Evolutionary conservation across 768 basidiomycete genomes (phyloP).

Genomic region (Fibroporia radiculosa): DNA sequence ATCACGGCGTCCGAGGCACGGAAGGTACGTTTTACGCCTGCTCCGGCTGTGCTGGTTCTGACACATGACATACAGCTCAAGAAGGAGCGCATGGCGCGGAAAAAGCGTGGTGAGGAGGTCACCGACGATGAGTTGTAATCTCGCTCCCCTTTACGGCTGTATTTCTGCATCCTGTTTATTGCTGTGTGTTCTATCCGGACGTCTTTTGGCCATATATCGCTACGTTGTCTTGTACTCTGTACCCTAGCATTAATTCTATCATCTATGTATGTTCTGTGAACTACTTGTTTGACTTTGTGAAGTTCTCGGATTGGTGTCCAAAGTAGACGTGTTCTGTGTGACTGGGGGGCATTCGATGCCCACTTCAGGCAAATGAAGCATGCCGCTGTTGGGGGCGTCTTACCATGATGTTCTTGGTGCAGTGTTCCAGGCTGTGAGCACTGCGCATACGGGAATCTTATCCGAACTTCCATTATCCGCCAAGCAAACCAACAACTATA

Average conservation of each 20-base stretch:
- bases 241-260: conserved; percentile 17
- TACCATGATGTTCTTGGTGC: too few relatives aligned
- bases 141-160: conserved; percentile 6
- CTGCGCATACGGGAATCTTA: too few relatives aligned
- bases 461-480: too few relatives aligned
- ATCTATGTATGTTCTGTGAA: conserved; percentile 9
- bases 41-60: neutral
- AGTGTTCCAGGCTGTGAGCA: too few relatives aligned
- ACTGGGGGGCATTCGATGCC: too few relatives aligned
- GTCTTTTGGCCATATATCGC: conserved; percentile 14
- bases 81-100: conserved; percentile 93
- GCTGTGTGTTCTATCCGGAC: conserved; percentile 18
- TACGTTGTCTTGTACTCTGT: conserved; percentile 16
- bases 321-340: too few relatives aligned
- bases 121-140: conserved; percentile 50
- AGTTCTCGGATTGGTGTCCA: too few relatives aligned
- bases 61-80: conserved; percentile 38
- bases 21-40: conserved; percentile 43
- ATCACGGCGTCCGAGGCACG: conserved; percentile 73
- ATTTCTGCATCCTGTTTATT: conserved; percentile 12
- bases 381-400: too few relatives aligned
- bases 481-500: too few relatives aligned
- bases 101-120: conserved; percentile 77
- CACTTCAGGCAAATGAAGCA: too few relatives aligned
- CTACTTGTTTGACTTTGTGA: neutral